A percentile compares a stretch with the other conserved stretches of the same genome.
Conservation (phyloP, 176 grass and related monocot species). For the Oryza australiensis region DNA sequence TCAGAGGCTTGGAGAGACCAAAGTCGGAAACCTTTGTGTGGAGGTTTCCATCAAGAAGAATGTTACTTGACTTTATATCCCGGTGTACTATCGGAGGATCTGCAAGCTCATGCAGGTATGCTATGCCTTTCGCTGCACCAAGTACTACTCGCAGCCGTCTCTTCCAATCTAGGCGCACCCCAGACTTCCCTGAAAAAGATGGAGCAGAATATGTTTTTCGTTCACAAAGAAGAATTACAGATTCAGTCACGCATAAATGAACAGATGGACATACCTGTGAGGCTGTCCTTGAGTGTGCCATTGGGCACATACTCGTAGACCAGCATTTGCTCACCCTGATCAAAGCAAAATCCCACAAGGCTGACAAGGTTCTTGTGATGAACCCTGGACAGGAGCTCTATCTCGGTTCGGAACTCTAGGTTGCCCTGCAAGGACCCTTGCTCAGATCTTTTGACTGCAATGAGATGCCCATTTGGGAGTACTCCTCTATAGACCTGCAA, state of each 20-base stretch:
- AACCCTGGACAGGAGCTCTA: constrained; percentile 75
- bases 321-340: constrained; percentile 79
- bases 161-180: constrained; percentile 76
- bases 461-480: constrained; percentile 56
- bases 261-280: constrained; percentile 43
- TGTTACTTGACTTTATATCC: constrained; percentile 87
- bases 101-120: constrained; percentile 86
- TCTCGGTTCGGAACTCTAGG: constrained; percentile 75
- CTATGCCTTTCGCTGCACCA: constrained; percentile 69
- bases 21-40: constrained; percentile 87
- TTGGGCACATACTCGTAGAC: constrained; percentile 85
- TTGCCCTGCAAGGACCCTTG: constrained; percentile 67
- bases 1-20: constrained; percentile 75
- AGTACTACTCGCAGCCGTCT: constrained; percentile 61
- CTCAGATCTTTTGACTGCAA: constrained; percentile 75
- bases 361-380: constrained; percentile 85
- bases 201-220: neutral
- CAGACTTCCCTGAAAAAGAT: constrained; percentile 68
- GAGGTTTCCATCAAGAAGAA: constrained; percentile 71
- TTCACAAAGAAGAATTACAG: neutral
- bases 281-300: constrained; percentile 80
- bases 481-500: constrained; percentile 68
- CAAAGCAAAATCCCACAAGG: constrained; percentile 79
- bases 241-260: neutral
- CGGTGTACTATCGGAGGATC: constrained; percentile 82